These are phyloP conservation scores for Myochromella boudieri DNA, from an alignment of 768 basidiomycete species.

Conservation along the genomic window DNA sequence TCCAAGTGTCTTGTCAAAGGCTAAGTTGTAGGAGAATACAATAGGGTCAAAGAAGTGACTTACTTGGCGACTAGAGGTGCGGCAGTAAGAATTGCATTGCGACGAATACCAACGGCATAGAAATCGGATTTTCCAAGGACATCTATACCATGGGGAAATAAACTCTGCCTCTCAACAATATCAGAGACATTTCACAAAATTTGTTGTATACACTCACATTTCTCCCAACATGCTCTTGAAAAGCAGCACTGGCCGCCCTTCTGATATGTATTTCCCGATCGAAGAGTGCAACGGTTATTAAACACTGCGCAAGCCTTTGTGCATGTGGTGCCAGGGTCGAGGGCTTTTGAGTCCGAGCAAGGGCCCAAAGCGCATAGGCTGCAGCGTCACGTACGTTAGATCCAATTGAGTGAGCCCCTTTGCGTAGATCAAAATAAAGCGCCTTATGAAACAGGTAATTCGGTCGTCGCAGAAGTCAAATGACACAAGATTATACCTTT, in stretches of 20 bases:
- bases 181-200: background rate
- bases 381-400: constrained; percentile 94
- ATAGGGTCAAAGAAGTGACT: constrained; percentile 27
- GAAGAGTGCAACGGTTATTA: constrained; percentile 81
- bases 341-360: constrained; percentile 76
- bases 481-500: constrained; percentile 51
- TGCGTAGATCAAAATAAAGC: constrained; percentile 87
- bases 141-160: constrained; percentile 94
- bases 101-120: constrained; percentile 84
- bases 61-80: constrained; percentile 88
- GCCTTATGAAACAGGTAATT: constrained; percentile 49
- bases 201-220: constrained; percentile 57
- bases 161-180: constrained; percentile 47
- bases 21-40: background rate
- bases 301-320: constrained; percentile 58
- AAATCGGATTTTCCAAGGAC: constrained; percentile 92
- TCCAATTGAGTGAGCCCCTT: constrained; percentile 91
- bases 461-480: background rate
- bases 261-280: constrained; percentile 96
- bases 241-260: constrained; percentile 94
- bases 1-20: constrained; percentile 60
- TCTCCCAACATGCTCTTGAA: constrained; percentile 95
- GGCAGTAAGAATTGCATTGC: constrained; percentile 81
- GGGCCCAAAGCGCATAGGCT: constrained; percentile 92
- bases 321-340: constrained; percentile 61